Conservation (phyloP, 139 green algal species). For the Closterium sp. region DNA sequence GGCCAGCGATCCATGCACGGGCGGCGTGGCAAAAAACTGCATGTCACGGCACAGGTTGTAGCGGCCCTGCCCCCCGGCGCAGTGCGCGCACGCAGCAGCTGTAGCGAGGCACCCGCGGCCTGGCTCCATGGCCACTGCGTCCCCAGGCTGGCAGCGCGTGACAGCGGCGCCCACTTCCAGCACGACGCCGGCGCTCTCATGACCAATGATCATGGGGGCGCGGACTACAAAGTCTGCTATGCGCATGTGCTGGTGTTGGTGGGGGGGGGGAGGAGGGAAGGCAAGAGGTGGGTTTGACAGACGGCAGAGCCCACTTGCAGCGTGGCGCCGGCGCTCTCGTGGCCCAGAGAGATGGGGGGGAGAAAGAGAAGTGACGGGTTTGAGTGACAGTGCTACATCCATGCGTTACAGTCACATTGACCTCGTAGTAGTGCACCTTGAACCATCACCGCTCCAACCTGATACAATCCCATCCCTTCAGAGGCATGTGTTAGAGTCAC, state of each 20-base stretch:
- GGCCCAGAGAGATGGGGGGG: conserved; percentile 32
- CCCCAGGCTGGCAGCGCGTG: conserved; percentile 13
- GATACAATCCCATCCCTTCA: too few species aligned
- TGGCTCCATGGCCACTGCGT: conserved; percentile 45
- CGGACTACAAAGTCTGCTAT: conserved; percentile 24
- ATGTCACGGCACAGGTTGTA: conserved; percentile 52
- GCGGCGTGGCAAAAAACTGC: conserved; percentile 48
- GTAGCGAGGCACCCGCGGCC: conserved; percentile 23
- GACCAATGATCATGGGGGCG: conserved; percentile 34
- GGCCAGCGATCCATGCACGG: conserved; percentile 58
- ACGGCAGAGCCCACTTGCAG: neutral
- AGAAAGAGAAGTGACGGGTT: too few species aligned
- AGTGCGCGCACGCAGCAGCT: conserved; percentile 33
- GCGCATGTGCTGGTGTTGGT: conserved; percentile 14
- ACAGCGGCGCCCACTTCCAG: conserved; percentile 22
- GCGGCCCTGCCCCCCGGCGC: conserved; percentile 9
- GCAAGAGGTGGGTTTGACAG: too few species aligned
- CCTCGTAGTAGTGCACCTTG: too few species aligned
- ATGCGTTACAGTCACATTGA: too few species aligned
- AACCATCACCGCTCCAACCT: too few species aligned
- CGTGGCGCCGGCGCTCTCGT: conserved; percentile 36
- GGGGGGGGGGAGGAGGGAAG: neutral
- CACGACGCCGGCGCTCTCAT: conserved; percentile 38
- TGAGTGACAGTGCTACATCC: too few species aligned
- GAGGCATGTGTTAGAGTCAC: too few species aligned